A percentile compares a stretch with the other conserved stretches of the same genome.
phyloP scores from a whole-genome alignment of 768 basidiomycete genomes.

The Tylopilus vinaceipallidus region DNA sequence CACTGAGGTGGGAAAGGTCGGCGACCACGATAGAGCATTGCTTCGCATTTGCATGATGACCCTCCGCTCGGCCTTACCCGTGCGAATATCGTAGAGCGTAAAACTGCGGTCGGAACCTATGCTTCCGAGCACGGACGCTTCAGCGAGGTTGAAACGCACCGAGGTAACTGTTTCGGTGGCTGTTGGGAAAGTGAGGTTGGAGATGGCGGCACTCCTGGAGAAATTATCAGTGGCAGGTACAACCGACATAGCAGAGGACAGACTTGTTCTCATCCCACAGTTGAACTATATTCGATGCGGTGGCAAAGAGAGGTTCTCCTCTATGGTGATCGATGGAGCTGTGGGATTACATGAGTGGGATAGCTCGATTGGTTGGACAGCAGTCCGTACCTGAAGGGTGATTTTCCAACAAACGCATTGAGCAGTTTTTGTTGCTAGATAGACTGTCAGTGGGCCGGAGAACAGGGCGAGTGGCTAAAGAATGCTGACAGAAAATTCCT shows the following conservation, averaged over 20 bases:
- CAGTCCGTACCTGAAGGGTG: slow-evolving; percentile 78
- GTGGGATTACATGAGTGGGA: slow-evolving; percentile 3
- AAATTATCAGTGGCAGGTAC: slow-evolving; percentile 8
- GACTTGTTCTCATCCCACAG: slow-evolving; percentile 98
- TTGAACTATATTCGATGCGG: slow-evolving; percentile 90
- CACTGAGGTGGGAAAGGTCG: slow-evolving; percentile 87
- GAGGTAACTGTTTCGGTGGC: slow-evolving; percentile 86
- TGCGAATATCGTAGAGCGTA: slow-evolving; percentile 93
- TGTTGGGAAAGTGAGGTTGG: slow-evolving; percentile 83
- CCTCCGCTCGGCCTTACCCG: slow-evolving; percentile 91
- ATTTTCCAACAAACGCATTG: slow-evolving; percentile 80
- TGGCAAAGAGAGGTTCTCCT: slow-evolving; percentile 86
- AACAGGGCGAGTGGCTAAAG: not conserved
- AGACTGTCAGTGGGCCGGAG: slow-evolving; percentile 3
- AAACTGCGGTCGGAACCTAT: slow-evolving; percentile 95
- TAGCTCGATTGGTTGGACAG: not conserved
- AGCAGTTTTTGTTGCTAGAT: slow-evolving; percentile 52
- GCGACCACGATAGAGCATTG: slow-evolving; percentile 93
- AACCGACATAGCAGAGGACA: not conserved
- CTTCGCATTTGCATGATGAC: slow-evolving; percentile 93
- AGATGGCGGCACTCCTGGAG: slow-evolving; percentile 75
- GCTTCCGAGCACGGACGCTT: slow-evolving; percentile 92
- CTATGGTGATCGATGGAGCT: slow-evolving; percentile 96
- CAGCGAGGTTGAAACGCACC: slow-evolving; percentile 91
- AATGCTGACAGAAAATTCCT: slow-evolving; percentile 38